Evolutionary conservation across 1,284 basidiomycete genomes (phyloP).

Genomic region (Trichosporon sp.): DNA sequence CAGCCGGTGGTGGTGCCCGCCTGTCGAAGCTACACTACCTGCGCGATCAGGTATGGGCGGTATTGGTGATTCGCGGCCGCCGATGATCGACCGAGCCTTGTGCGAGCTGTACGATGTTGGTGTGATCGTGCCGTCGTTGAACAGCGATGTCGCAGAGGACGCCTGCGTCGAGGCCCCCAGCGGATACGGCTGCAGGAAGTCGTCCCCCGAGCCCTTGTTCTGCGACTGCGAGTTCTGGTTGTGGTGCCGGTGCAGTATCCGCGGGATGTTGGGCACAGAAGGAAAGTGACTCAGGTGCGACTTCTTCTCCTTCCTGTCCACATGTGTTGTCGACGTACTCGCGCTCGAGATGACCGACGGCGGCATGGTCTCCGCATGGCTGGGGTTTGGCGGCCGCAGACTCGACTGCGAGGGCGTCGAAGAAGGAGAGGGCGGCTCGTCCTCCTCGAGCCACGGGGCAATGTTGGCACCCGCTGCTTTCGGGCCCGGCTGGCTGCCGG

Average conservation of each 20-base stretch:
- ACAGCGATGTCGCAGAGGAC: not conserved
- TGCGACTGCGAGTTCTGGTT: conserved; percentile 20
- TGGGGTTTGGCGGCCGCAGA: not conserved
- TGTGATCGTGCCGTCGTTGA: conserved; percentile 1
- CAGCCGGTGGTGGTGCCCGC: conserved; percentile 15
- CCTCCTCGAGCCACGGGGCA: conserved; percentile 46
- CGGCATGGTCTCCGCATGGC: conserved; percentile 4
- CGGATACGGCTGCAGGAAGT: conserved; percentile 7
- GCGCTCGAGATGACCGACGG: not conserved
- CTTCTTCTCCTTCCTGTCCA: conserved; percentile 18
- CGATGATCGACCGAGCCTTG: not conserved
- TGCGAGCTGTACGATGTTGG: not conserved
- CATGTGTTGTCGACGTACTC: not conserved
- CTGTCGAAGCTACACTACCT: conserved; percentile 2
- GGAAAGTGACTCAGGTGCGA: conserved; percentile 29
- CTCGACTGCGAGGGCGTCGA: conserved; percentile 4
- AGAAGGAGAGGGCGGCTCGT: conserved; percentile 17
- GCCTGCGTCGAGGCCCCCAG: not conserved
- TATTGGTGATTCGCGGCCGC: not conserved
- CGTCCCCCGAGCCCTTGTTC: conserved; percentile 10
- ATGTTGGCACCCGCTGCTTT: conserved; percentile 34
- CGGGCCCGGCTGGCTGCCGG: not conserved
- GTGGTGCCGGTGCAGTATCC: conserved; percentile 10
- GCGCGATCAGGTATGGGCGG: not conserved
- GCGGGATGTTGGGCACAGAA: conserved; percentile 31